Conservation (phyloP, 2,329 filamentous ascomycete species). For the Raffaelea ambrosiae region DNA sequence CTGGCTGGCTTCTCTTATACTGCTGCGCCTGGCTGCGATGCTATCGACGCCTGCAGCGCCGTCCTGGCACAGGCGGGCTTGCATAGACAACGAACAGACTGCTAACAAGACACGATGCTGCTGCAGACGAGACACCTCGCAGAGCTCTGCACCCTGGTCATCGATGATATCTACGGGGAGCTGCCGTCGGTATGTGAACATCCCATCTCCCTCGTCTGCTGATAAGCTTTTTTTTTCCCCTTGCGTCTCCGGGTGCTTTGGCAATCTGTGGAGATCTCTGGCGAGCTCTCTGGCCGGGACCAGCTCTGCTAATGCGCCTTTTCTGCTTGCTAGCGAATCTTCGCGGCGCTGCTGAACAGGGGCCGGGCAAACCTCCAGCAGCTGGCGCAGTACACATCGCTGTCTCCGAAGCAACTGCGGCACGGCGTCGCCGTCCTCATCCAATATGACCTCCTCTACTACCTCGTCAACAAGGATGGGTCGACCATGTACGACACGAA, state of each 20-base stretch:
- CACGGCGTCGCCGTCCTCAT: conserved; percentile 77
- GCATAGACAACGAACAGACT: background rate
- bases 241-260: background rate
- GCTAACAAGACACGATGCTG: conserved; percentile 16
- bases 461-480: conserved; percentile 52
- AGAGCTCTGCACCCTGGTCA: conserved; percentile 83
- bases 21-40: background rate
- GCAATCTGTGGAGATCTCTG: too few species aligned
- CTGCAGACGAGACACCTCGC: conserved; percentile 61
- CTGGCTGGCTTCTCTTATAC: background rate
- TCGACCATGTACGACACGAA: conserved; percentile 70
- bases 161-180: conserved; percentile 85
- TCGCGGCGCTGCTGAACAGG: conserved; percentile 66
- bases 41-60: too few species aligned
- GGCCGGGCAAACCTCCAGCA: conserved; percentile 67
- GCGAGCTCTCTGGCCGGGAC: too few species aligned
- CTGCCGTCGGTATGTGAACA: conserved; percentile 67
- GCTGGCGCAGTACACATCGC: conserved; percentile 62
- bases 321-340: conserved; percentile 61
- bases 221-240: background rate
- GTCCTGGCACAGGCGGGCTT: too few species aligned
- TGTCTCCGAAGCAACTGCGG: conserved; percentile 67
- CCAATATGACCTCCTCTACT: conserved; percentile 79
- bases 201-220: conserved; percentile 1
- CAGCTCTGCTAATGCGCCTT: conserved; percentile 10